Base-by-base conservation (phyloP, 2,329 filamentous ascomycete species). In the Pezicula radicicola region DNA sequence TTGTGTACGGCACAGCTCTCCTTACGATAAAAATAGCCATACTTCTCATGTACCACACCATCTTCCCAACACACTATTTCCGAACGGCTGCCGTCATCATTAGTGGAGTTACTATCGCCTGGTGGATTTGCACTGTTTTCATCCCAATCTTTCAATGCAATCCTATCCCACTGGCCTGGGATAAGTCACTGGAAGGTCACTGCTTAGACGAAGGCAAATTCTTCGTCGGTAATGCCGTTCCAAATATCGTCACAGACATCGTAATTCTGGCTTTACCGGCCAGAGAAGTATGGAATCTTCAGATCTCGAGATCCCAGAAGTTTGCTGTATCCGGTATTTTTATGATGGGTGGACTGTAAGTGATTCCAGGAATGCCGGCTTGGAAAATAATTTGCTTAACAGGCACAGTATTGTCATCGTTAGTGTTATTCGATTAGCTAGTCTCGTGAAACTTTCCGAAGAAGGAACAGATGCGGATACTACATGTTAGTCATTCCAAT, bases 181-280 rank as follows among this genome's bases (percentile, higher is more conserved):
- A 47, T 25, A 19, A 36, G 13, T 43, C 41, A 10, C 18, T 42
- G 12, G 25, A 40, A 3, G 43, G 41, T 6, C 44, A 48, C 12
- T 55, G 53, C 39, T 40, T 51, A 21, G 36, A 43, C 16, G 27
- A 33, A 30, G 16, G 6, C 6, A 36, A 18, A 15, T 45, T 45
- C 30, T 54, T 45, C 41, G 45, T 51, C 18, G 49, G 40, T 2
- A 52, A 55, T 42, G 40, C 45, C 10, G 41, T 49, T 13, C 42
- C 46, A 8, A 56, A 48, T 19, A 49, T 56, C 25, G 16, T 52
- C 45, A 54, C 35, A 4, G 54, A 56, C 27, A n/a, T 54, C 21
- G 36, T 46, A 12, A 56, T 56, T 37, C 48, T 56, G 8, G 15
- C 28, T 15, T 33, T 51, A 28, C 52, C 52, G 3, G 39, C 52